phyloP scores from a whole-genome alignment of 179 eudicot species.

The Corrigiola litoralis region DNA sequence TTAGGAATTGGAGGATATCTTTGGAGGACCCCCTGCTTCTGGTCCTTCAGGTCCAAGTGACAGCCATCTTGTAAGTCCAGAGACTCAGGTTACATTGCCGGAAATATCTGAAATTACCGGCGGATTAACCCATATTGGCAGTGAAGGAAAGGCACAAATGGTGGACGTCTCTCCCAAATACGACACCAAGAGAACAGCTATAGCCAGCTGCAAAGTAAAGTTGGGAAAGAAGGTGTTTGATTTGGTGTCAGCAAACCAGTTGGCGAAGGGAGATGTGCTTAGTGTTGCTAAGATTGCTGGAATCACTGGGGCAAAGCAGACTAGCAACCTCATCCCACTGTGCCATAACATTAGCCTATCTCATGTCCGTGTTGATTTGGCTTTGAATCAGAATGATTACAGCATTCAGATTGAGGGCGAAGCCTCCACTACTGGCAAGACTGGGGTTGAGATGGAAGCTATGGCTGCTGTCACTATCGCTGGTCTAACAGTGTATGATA shows the following conservation, averaged over 20 bases:
- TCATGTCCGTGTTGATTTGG: constrained; percentile 64
- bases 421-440: constrained; percentile 76
- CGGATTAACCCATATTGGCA: constrained; percentile 54
- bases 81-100: constrained; percentile 27
- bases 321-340: constrained; percentile 82
- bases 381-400: constrained; percentile 44
- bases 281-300: constrained; percentile 89
- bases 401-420: constrained; percentile 75
- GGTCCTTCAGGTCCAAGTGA: constrained; percentile 39
- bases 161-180: constrained; percentile 82
- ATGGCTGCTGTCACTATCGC: constrained; percentile 78
- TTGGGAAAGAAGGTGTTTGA: constrained; percentile 65
- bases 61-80: constrained; percentile 25
- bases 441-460: constrained; percentile 99
- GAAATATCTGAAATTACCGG: constrained; percentile 15
- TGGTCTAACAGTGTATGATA: constrained; percentile 86
- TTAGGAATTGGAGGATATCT: constrained; percentile 48
- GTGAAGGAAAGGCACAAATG: constrained; percentile 85
- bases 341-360: constrained; percentile 80
- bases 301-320: constrained; percentile 75
- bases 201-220: constrained; percentile 82
- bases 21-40: constrained; percentile 64
- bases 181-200: constrained; percentile 68
- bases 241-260: constrained; percentile 74
- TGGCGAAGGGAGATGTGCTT: constrained; percentile 88